Evolutionary conservation across 2,329 filamentous ascomycete species (phyloP), one percentile per base, ranked within the genome.

Genomic region (Aspergillus ochraceoroseus): DNA sequence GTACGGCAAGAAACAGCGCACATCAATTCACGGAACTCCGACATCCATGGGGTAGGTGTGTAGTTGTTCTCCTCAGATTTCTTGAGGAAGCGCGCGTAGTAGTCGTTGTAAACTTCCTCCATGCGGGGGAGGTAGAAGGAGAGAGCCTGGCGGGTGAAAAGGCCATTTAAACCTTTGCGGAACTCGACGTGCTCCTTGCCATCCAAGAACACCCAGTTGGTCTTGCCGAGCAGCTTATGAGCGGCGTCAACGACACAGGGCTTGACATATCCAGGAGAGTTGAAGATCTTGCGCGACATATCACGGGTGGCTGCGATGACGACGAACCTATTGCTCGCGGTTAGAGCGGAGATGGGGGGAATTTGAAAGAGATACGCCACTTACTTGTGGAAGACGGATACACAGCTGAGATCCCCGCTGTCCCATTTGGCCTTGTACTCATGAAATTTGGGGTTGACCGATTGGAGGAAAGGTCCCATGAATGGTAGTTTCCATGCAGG

Each of bases 371-470:
- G 11, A 11, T 5, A 9, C 9, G 9, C 4, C 8, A 38, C 80
- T 55, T 78, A 94, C 87, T 96, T 98, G 80, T 98, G 92, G 73
- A 98, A 98, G 58, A 98, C 88, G 2, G 89, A 95, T 47, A 98
- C 92, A 62, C 92, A 98, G 74, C 89, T 95, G 55, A 98, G 74
- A 32, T 86, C 83, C 32, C 86, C 92, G 60, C 87, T 94, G 56
- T 76, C 67, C 92, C 92, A 98, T 75, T 96, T 95, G 46, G 76
- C 82, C 64, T 89, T 77, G 71, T 98, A 98, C 59, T 89, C 79
- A 46, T 83, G 80, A 64, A 95, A 96, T 59, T 90, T 87, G 43
- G 92, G 92, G 65, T 94, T 82, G 56, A 96, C 74, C 18, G 88
- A 95, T 61, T 95, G 74, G 42, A 96, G 75, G 67, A 98, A 96